A percentile compares a stretch with the other conserved stretches of the same genome.
Conservation (phyloP, 352 stramenopile species). For the Pythium folliculosum region DNA sequence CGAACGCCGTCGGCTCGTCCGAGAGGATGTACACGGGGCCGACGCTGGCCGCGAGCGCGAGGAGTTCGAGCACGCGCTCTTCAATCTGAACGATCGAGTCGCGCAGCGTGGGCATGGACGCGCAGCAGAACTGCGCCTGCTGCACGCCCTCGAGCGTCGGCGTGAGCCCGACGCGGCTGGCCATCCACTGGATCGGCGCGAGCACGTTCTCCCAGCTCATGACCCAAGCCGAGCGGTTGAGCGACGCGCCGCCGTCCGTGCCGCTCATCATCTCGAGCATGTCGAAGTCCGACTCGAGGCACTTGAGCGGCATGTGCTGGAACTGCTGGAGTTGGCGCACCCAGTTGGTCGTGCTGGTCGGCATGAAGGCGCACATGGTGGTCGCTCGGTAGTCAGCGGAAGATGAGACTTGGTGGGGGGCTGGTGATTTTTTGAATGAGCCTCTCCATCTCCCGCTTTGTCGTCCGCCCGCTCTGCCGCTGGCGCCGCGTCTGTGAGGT, state of each 20-base stretch:
- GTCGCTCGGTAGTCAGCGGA: background rate
- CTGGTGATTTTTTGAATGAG: constrained; percentile 10
- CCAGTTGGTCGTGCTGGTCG: constrained; percentile 27
- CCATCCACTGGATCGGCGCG: constrained; percentile 43
- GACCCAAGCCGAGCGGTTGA: constrained; percentile 31
- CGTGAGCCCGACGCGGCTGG: constrained; percentile 34
- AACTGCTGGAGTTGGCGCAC: constrained; percentile 30
- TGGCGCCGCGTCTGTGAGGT: background rate
- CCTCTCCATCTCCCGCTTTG: background rate
- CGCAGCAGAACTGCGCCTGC: constrained; percentile 23
- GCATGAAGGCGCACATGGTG: constrained; percentile 1
- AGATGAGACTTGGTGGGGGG: background rate
- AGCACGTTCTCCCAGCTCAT: constrained; percentile 65
- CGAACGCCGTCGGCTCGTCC: constrained; percentile 39
- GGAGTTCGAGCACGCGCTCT: constrained; percentile 35
- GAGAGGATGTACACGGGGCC: constrained; percentile 52
- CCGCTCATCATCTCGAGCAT: constrained; percentile 34
- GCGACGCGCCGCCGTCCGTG: constrained; percentile 14
- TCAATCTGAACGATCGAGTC: constrained; percentile 36
- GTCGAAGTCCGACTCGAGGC: constrained; percentile 28
- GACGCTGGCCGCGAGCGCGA: constrained; percentile 31
- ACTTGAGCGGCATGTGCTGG: constrained; percentile 20
- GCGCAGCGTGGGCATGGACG: constrained; percentile 29
- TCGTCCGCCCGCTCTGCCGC: background rate
- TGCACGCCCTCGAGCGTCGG: constrained; percentile 30